Conservation (phyloP, 306 rosid genomes). For the Cicer judaicum region DNA sequence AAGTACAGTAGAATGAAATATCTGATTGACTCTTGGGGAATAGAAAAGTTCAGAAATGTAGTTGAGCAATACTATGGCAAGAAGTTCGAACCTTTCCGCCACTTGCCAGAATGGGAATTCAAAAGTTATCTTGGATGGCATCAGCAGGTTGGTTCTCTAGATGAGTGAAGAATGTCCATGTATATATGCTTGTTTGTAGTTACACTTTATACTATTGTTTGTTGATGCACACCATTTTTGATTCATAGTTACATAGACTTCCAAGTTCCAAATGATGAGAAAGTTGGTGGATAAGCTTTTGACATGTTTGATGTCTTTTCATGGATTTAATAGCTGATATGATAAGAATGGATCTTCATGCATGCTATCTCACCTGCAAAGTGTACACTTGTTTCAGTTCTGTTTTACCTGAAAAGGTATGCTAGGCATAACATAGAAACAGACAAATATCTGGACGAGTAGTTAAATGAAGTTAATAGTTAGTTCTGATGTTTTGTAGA, state of each 20-base stretch:
- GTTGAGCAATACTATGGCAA: constrained; percentile 86
- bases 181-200: constrained; percentile 32
- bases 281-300: constrained; percentile 30
- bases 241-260: constrained; percentile 12
- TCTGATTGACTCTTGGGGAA: constrained; percentile 94
- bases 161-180: constrained; percentile 35
- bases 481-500: constrained; percentile 14
- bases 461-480: constrained; percentile 19
- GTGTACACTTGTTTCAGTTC: constrained; percentile 29
- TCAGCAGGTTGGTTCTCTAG: constrained; percentile 76
- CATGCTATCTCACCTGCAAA: constrained; percentile 11
- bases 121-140: constrained; percentile 98
- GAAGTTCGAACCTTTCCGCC: constrained; percentile 80
- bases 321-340: constrained; percentile 36
- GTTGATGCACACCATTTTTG: constrained; percentile 11
- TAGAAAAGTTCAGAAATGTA: constrained; percentile 81
- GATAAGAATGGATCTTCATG: constrained; percentile 18
- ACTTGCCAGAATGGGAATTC: constrained; percentile 92
- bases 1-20: constrained; percentile 96
- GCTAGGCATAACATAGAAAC: constrained; percentile 22
- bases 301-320: constrained; percentile 24
- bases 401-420: constrained; percentile 36
- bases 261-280: neutral
- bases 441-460: neutral
- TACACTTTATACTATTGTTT: constrained; percentile 20